phyloP scores from a whole-genome alignment of 2,329 filamentous ascomycete genomes.

The Ploettnerulaceae sp. region DNA sequence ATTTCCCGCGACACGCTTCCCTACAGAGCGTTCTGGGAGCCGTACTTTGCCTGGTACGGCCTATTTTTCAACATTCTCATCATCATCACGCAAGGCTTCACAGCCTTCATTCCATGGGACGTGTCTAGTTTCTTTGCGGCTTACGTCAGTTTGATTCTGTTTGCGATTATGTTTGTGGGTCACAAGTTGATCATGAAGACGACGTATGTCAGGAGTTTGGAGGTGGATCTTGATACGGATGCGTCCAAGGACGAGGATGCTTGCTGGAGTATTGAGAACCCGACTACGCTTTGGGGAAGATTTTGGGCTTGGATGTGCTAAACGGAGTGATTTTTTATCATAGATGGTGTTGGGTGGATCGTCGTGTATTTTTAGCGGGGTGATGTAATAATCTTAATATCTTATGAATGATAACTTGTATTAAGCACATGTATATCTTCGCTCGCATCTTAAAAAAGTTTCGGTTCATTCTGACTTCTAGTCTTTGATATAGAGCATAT shows the following conservation, averaged over 20 bases:
- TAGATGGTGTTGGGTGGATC: background rate
- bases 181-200: constrained; percentile 48
- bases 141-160: constrained; percentile 62
- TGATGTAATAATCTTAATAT: background rate
- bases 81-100: constrained; percentile 64
- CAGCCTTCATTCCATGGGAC: constrained; percentile 60
- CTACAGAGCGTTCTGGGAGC: constrained; percentile 58
- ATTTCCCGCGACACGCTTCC: constrained; percentile 54
- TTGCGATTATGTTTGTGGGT: constrained; percentile 52
- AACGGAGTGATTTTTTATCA: background rate
- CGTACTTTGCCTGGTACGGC: constrained; percentile 61
- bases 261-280: constrained; percentile 34
- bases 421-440: no score
- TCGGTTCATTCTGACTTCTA: no score
- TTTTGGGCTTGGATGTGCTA: constrained; percentile 25
- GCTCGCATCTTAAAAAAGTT: no score
- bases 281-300: constrained; percentile 25
- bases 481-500: no score
- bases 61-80: constrained; percentile 61
- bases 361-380: constrained; percentile 1
- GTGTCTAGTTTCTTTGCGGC: constrained; percentile 57
- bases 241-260: constrained; percentile 35
- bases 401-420: no score
- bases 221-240: constrained; percentile 42
- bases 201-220: constrained; percentile 35